Base-by-base conservation (phyloP, 441 rosid species). In the Rhodomyrtus psidioides region DNA sequence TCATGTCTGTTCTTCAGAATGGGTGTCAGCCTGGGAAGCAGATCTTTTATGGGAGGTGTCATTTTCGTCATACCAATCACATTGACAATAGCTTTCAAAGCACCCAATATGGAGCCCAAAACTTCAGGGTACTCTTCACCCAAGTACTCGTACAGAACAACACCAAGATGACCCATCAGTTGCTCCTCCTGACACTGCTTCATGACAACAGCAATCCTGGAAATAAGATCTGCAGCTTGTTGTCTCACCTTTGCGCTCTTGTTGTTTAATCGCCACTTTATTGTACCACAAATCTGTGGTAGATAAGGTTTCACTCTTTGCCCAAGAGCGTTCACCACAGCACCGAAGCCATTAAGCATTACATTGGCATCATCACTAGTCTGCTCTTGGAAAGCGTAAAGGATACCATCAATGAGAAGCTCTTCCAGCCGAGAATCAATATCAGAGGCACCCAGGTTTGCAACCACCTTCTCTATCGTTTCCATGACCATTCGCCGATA, bases 121-220 rank as follows among this genome's bases (percentile, higher is more conserved):
- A 97, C 99, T 91, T 96, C 99, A 84, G 99, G 99, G 79, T 95
- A 97, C 85, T 97, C 99, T 91, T 97, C 99, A 83, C 99, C 99
- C 88, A 97, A 90, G 89, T 95, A 97, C 86, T 97, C 99, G 19
- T 97, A 97, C 88, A 97, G 87, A 85, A 97, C 99, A 88, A 96
- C 98, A 84, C 99, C 99, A 26, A 97, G 98, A 94, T 97, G 99
- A 55, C 99, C 99, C 99, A 97, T 96, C 91, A 97, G 90, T 86
- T 95, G 99, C 83, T 97, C 99, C 90, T 97, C 99, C 54, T 94
- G 98, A 88, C 99, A 97, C 86, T 96, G 99, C 91, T 94, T 96
- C 99, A 97, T 97, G 49, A 97, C 97, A 88, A 97, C 98, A 83
- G 97, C 99, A 70, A 97, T 94, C 88, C 99, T 93, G 49, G 98